phyloP scores from a whole-genome alignment of 495 filamentous ascomycete species.

The Xylaria telfairii region DNA sequence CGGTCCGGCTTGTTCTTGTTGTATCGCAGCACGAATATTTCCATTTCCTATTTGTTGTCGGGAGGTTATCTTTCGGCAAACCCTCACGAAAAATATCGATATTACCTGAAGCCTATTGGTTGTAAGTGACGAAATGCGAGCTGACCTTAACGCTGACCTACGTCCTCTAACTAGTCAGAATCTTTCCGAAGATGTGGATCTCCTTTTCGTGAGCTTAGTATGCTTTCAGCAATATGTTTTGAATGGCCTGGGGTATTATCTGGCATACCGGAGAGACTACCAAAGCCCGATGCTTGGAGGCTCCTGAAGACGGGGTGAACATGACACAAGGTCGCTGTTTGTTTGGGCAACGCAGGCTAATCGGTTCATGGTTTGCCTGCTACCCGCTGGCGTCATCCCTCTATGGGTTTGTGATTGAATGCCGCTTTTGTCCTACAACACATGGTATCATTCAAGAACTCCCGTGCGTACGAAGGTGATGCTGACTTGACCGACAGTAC shows the following conservation, averaged over 20 bases:
- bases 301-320: background rate
- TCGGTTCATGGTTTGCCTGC: background rate
- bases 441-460: background rate
- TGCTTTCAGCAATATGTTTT: background rate
- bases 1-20: constrained; percentile 25
- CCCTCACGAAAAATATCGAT: background rate
- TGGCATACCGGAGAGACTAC: background rate
- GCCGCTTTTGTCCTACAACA: constrained; percentile 1
- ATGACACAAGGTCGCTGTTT: background rate
- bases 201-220: background rate
- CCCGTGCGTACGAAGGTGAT: background rate
- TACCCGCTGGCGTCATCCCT: background rate
- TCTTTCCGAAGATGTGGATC: background rate
- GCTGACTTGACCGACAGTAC: background rate
- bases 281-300: background rate
- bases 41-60: background rate
- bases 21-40: constrained; percentile 23
- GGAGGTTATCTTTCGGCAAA: constrained; percentile 13
- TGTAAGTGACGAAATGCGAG: constrained; percentile 15
- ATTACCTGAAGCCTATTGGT: constrained; percentile 20
- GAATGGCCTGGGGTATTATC: background rate
- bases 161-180: constrained; percentile 1
- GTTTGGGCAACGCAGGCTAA: background rate
- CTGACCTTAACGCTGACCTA: constrained; percentile 15
- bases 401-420: background rate